Conservation (phyloP, 2,329 filamentous ascomycete species). For the Dothiorella sarmentorum region DNA sequence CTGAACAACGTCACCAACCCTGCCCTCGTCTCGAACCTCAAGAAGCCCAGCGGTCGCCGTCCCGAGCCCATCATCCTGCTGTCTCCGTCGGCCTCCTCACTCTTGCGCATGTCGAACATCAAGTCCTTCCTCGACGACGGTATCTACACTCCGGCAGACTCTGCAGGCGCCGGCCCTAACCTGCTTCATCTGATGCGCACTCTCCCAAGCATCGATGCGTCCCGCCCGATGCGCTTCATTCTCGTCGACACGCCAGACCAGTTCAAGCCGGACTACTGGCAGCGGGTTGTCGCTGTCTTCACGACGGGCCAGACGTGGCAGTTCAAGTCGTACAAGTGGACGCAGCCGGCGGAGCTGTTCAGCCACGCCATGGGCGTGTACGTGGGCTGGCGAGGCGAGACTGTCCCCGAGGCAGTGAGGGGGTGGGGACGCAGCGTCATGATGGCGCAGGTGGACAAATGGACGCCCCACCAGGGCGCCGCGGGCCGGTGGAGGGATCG, state of each 20-base stretch:
- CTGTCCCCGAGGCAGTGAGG: conserved; percentile 71
- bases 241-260: conserved; percentile 89
- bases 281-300: conserved; percentile 90
- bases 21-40: conserved; percentile 40
- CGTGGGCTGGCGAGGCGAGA: conserved; percentile 86
- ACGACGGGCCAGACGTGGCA: conserved; percentile 98
- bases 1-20: conserved; percentile 25
- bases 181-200: conserved; percentile 82
- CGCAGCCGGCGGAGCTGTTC: conserved; percentile 82
- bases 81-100: conserved; percentile 89
- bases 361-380: conserved; percentile 82
- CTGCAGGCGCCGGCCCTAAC: conserved; percentile 61
- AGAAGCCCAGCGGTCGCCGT: conserved; percentile 45
- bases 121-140: conserved; percentile 89
- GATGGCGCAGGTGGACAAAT: conserved; percentile 78
- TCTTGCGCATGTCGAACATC: conserved; percentile 93
- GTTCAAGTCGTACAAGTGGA: conserved; percentile 98
- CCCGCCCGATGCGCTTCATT: conserved; percentile 82
- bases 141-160: conserved; percentile 73
- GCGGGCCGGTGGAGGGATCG: conserved; percentile 74
- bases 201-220: conserved; percentile 66
- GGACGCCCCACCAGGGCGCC: conserved; percentile 53
- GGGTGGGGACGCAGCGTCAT: conserved; percentile 84
- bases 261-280: conserved; percentile 98
- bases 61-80: conserved; percentile 90